phyloP scores from a whole-genome alignment of 805 yeast species.

The Saccharomycopsis oosterbeekiorum region DNA sequence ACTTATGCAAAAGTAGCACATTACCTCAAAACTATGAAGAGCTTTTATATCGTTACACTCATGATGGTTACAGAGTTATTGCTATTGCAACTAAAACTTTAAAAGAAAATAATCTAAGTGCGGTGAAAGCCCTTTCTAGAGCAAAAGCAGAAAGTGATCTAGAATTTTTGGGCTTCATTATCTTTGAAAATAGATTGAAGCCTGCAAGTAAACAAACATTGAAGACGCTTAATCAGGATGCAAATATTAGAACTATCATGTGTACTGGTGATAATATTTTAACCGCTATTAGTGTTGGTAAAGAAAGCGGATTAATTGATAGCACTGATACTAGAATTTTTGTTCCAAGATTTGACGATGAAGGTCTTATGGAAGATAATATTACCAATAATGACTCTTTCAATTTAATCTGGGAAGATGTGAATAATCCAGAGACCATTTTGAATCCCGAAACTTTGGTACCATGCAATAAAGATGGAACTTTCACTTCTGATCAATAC shows the following conservation, averaged over 20 bases:
- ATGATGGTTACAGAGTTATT: constrained; percentile 88
- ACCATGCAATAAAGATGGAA: constrained; percentile 28
- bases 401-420: constrained; percentile 58
- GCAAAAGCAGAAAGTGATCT: constrained; percentile 60
- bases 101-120: constrained; percentile 21
- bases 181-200: constrained; percentile 88
- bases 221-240: constrained; percentile 41
- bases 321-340: constrained; percentile 36
- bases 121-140: constrained; percentile 35
- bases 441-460: constrained; percentile 58
- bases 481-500: background rate
- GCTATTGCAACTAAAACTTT: constrained; percentile 72
- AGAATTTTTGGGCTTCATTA: constrained; percentile 75
- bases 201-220: constrained; percentile 55
- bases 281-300: constrained; percentile 89
- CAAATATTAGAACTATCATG: constrained; percentile 79
- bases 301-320: constrained; percentile 62
- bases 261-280: constrained; percentile 96
- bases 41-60: constrained; percentile 75
- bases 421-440: constrained; percentile 42
- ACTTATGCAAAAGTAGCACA: constrained; percentile 60
- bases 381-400: constrained; percentile 29
- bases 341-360: constrained; percentile 39
- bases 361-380: constrained; percentile 16
- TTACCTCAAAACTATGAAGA: constrained; percentile 71